phyloP scores from a whole-genome alignment of 1,139 yeast species.

The Zygosaccharomyces pseudobailii region DNA sequence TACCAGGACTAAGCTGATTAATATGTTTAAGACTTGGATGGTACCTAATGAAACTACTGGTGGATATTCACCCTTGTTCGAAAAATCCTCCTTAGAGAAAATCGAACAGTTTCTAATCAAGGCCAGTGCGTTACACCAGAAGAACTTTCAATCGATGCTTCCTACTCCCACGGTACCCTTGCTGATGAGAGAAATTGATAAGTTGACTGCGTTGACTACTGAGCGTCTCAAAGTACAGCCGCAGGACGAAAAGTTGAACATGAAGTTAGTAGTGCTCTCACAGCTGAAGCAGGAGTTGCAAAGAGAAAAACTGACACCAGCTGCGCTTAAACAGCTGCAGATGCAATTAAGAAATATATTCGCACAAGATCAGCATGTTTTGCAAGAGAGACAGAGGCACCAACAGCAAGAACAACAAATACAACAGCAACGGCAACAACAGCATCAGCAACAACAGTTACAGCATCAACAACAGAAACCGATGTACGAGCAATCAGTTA shows the following conservation, averaged over 20 bases:
- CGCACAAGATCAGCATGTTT: conserved; percentile 33
- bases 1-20: conserved; percentile 67
- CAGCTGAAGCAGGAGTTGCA: conserved; percentile 36
- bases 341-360: conserved; percentile 38
- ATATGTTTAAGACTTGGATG: conserved; percentile 87
- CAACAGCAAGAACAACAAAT: conserved; percentile 19
- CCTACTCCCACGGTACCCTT: conserved; percentile 32
- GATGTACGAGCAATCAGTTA: conserved; percentile 9
- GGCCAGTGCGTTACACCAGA: conserved; percentile 44
- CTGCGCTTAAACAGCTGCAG: conserved; percentile 39
- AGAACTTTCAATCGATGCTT: conserved; percentile 28
- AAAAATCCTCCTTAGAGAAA: conserved; percentile 60
- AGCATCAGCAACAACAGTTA: conserved; percentile 13
- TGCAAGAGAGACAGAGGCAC: conserved; percentile 25
- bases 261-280: conserved; percentile 33
- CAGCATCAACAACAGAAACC: conserved; percentile 15
- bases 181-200: conserved; percentile 38
- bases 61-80: conserved; percentile 54
- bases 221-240: conserved; percentile 38
- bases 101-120: conserved; percentile 69
- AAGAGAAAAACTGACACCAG: conserved; percentile 37
- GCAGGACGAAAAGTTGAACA: conserved; percentile 37
- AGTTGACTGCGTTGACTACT: conserved; percentile 37
- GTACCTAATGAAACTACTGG: conserved; percentile 47
- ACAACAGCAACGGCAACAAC: conserved; percentile 21